phyloP scores from a whole-genome alignment of 345 rosid species.

The Gossypium ekmanianum region DNA sequence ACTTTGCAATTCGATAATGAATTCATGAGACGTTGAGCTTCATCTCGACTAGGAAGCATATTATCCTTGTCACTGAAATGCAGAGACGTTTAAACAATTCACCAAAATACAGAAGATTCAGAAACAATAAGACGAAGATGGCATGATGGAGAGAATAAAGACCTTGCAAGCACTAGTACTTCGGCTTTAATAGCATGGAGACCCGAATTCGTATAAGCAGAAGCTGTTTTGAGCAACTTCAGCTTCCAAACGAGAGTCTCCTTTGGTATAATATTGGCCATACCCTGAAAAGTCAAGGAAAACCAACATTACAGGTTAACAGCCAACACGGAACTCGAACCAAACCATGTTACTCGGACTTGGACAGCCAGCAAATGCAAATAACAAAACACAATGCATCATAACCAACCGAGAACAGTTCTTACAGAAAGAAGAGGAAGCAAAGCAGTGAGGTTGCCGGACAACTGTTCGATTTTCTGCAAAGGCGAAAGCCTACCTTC shows the following conservation, averaged over 20 bases:
- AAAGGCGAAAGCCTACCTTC: background rate
- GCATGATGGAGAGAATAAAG: background rate
- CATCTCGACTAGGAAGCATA: background rate
- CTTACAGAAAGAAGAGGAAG: slow-evolving; percentile 8
- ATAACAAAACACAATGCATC: background rate
- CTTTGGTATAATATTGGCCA: background rate
- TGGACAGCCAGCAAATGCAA: background rate
- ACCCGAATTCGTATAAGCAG: background rate
- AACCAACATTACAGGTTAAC: background rate
- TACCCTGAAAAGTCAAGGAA: background rate
- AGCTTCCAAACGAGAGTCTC: slow-evolving; percentile 1
- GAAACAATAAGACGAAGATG: background rate
- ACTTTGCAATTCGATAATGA: background rate
- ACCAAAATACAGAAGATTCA: background rate
- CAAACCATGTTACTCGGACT: background rate
- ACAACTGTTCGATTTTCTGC: background rate
- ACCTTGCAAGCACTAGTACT: slow-evolving; percentile 5
- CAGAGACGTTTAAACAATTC: background rate
- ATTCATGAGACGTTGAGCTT: background rate
- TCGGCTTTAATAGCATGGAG: slow-evolving; percentile 6
- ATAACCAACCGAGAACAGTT: background rate
- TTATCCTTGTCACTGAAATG: slow-evolving; percentile 1
- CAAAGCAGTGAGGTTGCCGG: background rate
- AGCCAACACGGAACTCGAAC: background rate
- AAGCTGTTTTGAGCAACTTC: slow-evolving; percentile 2